Evolutionary conservation across 1,284 basidiomycete species (phyloP).

Genomic region (Flammula alnicola): DNA sequence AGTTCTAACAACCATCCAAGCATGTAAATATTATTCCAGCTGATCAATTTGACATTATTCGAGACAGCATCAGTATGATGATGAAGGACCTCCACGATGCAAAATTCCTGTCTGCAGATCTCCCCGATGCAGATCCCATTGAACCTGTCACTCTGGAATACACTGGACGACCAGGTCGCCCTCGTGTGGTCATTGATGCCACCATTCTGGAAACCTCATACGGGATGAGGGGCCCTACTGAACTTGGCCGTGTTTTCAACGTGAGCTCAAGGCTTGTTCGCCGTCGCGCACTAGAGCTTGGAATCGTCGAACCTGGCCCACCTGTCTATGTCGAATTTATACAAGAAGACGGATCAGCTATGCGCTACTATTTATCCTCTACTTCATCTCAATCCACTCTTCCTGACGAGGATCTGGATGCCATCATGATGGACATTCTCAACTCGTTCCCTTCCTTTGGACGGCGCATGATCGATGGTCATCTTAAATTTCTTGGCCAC

Average conservation of each 20-base stretch:
- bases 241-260: constrained; percentile 26
- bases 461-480: constrained; percentile 32
- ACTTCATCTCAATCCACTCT: constrained; percentile 23
- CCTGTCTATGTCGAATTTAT: constrained; percentile 32
- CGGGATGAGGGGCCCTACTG: constrained; percentile 30
- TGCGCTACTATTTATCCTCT: constrained; percentile 23
- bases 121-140: constrained; percentile 18
- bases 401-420: constrained; percentile 33
- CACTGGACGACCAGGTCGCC: constrained; percentile 29
- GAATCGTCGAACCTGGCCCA: constrained; percentile 31
- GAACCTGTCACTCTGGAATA: constrained; percentile 12
- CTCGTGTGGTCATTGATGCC: constrained; percentile 26
- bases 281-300: constrained; percentile 34
- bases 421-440: constrained; percentile 27
- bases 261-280: constrained; percentile 32
- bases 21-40: constrained; percentile 17
- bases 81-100: constrained; percentile 26
- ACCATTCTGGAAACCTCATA: constrained; percentile 30
- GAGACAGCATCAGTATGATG: constrained; percentile 25
- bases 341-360: constrained; percentile 26
- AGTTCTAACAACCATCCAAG: not conserved
- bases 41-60: constrained; percentile 23
- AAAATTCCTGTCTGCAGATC: constrained; percentile 25
- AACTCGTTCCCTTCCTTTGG: constrained; percentile 33
- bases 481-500: constrained; percentile 30